Conservation (phyloP, 331 rosid species). For the Prunus yedoensis region DNA sequence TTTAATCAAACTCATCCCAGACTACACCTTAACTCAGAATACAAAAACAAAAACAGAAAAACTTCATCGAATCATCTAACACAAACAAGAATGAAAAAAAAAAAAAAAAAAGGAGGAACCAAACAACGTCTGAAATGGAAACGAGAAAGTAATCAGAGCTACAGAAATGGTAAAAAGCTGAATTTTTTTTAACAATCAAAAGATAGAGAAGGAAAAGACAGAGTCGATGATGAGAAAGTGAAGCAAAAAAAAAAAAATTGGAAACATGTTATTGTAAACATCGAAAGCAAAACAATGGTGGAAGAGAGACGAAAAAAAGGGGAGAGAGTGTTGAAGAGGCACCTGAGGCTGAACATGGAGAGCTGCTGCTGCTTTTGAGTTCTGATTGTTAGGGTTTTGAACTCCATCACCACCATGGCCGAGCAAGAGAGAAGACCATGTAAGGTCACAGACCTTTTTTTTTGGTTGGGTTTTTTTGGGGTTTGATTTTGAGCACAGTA, state of each 20-base stretch:
- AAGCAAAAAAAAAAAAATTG: slow-evolving; percentile 9
- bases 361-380: slow-evolving; percentile 27
- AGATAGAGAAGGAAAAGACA: background rate
- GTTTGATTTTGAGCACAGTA: slow-evolving; percentile 1
- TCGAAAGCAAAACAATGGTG: slow-evolving; percentile 8
- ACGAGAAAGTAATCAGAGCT: slow-evolving; percentile 12
- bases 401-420: slow-evolving; percentile 35
- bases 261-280: slow-evolving; percentile 21
- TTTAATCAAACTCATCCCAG: background rate
- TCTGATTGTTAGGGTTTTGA: slow-evolving; percentile 50
- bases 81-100: background rate
- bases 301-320: slow-evolving; percentile 8
- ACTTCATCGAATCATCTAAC: background rate
- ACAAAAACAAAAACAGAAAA: background rate
- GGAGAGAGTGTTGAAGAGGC: slow-evolving; percentile 9
- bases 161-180: slow-evolving; percentile 19
- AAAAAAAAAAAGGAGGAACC: background rate
- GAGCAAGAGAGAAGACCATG: slow-evolving; percentile 50
- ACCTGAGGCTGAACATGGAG: slow-evolving; percentile 49
- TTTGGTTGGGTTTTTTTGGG: slow-evolving; percentile 25
- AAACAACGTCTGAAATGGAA: slow-evolving; percentile 7
- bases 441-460: slow-evolving; percentile 2
- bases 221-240: background rate
- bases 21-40: background rate
- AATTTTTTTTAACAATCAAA: background rate